These are phyloP conservation scores for Gardenia jasminoides DNA, from an alignment of 257 asterid genomes.

Conservation along the genomic window DNA sequence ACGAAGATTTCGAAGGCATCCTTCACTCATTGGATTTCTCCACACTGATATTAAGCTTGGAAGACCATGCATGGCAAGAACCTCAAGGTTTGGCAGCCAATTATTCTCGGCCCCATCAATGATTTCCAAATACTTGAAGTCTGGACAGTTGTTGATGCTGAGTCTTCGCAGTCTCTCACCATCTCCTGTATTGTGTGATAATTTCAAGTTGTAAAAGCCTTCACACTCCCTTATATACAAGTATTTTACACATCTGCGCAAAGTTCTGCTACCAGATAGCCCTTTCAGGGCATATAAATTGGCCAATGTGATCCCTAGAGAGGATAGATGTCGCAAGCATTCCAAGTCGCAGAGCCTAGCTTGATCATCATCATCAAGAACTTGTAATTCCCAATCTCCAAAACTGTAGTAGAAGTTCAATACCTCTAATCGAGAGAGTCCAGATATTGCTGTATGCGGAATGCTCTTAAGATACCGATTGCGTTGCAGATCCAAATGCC, in stretches of 20 bases:
- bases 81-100: constrained; percentile 50
- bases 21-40: constrained; percentile 29
- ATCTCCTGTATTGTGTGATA: constrained; percentile 42
- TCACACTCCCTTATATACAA: constrained; percentile 48
- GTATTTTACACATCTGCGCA: constrained; percentile 40
- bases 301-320: constrained; percentile 40
- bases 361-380: constrained; percentile 22
- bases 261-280: constrained; percentile 26
- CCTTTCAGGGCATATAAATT: constrained; percentile 27
- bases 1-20: constrained; percentile 40
- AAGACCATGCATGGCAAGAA: constrained; percentile 46
- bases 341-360: constrained; percentile 35
- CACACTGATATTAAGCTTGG: constrained; percentile 43
- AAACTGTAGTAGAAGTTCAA: constrained; percentile 49
- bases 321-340: constrained; percentile 19
- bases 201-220: constrained; percentile 36
- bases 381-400: constrained; percentile 32
- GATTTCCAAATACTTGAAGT: constrained; percentile 32
- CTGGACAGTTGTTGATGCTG: constrained; percentile 45
- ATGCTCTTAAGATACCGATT: constrained; percentile 37
- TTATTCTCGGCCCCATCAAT: constrained; percentile 32
- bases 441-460: constrained; percentile 37
- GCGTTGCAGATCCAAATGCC: constrained; percentile 47
- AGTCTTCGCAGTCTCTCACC: constrained; percentile 44
- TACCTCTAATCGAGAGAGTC: constrained; percentile 37